Conservation (phyloP, 108 stramenopile genomes). For the Aurantiochytrium sp. region DNA sequence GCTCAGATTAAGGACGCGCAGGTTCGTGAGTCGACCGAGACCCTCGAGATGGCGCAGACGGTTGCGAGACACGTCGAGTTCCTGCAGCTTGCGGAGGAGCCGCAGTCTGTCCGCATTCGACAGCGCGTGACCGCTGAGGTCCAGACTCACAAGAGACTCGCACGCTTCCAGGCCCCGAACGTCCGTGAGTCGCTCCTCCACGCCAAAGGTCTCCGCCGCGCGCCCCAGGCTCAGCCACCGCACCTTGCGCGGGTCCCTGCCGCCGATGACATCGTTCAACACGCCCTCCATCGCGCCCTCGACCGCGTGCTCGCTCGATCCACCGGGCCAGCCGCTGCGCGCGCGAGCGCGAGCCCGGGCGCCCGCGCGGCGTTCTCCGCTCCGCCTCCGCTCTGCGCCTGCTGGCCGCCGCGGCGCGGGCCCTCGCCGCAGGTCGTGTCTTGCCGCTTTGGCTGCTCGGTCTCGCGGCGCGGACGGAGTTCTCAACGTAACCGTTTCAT, state of each 20-base stretch:
- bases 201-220: not conserved
- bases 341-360: no score
- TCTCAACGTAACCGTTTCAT: no score
- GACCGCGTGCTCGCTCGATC: no score
- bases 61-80: not conserved
- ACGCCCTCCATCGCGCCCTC: not conserved
- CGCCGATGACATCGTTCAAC: not conserved
- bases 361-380: no score
- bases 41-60: not conserved
- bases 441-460: no score
- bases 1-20: not conserved
- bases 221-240: not conserved
- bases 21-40: not conserved
- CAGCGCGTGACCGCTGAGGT: not conserved
- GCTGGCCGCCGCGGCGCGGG: no score
- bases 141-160: not conserved
- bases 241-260: not conserved
- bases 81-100: not conserved
- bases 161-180: not conserved
- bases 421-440: no score
- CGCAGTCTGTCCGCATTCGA: not conserved
- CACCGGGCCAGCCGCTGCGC: no score
- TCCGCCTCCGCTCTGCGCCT: no score
- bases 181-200: not conserved
- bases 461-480: no score